Conservation (phyloP, 148 eudicot species). For the Cornus florida region DNA sequence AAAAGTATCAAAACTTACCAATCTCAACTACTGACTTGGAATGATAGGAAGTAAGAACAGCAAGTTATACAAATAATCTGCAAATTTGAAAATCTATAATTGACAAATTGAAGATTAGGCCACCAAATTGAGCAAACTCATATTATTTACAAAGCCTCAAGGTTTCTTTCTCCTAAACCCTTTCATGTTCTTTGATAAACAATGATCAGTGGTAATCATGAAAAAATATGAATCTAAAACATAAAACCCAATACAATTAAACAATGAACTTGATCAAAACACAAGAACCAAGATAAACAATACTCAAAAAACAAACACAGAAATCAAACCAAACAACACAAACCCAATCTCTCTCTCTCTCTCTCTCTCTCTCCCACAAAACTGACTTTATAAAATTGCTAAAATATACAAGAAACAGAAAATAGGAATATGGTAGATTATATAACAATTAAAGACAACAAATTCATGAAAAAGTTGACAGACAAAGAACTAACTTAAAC, state of each 20-base stretch:
- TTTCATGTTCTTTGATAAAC: neutral
- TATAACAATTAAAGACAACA: neutral
- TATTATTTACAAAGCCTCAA: neutral
- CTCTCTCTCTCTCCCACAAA: neutral
- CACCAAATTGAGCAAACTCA: neutral
- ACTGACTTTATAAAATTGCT: neutral
- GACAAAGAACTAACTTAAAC: neutral
- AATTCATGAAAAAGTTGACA: neutral
- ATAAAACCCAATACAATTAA: neutral
- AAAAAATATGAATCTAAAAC: neutral
- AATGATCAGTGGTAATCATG: neutral
- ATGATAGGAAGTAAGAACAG: neutral
- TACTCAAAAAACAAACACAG: neutral
- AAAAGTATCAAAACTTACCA: neutral
- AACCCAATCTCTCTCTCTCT: neutral
- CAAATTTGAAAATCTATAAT: neutral
- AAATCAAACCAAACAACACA: neutral
- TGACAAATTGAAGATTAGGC: neutral
- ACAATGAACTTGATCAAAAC: neutral
- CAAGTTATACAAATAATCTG: neutral
- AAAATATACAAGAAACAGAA: neutral
- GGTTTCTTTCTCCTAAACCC: neutral
- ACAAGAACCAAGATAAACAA: neutral
- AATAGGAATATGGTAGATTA: neutral
- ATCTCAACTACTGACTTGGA: neutral